Conservation (phyloP, 768 basidiomycete genomes). For the Polyporus arcularius region DNA sequence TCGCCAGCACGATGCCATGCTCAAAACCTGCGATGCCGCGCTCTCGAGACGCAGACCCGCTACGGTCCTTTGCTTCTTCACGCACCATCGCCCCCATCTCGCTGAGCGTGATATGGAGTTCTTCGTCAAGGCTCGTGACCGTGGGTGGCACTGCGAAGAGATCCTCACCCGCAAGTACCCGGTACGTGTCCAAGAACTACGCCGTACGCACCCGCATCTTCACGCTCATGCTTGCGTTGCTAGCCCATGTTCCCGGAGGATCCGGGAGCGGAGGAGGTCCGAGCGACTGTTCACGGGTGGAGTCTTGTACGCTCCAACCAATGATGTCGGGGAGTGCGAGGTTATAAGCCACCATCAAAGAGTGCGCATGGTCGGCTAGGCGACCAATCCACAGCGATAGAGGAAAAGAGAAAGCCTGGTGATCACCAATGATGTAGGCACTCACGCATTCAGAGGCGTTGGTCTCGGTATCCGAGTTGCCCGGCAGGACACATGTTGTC, state of each 20-base stretch:
- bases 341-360: too few relatives aligned
- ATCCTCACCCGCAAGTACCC: slow-evolving; percentile 65
- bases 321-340: too few relatives aligned
- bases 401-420: too few relatives aligned
- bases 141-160: slow-evolving; percentile 75
- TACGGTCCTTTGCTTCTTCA: slow-evolving; percentile 81
- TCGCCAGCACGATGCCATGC: slow-evolving; percentile 74
- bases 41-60: slow-evolving; percentile 19
- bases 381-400: too few relatives aligned
- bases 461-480: too few relatives aligned
- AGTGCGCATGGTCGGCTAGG: too few relatives aligned
- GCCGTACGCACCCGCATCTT: background rate
- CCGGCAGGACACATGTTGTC: too few relatives aligned
- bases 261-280: slow-evolving; percentile 71
- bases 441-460: too few relatives aligned
- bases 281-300: slow-evolving; percentile 89
- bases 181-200: slow-evolving; percentile 40
- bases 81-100: slow-evolving; percentile 84
- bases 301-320: slow-evolving; percentile 33
- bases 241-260: slow-evolving; percentile 93
- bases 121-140: slow-evolving; percentile 60
- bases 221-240: too few relatives aligned
- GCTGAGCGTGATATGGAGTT: slow-evolving; percentile 84
- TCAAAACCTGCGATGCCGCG: slow-evolving; percentile 65
- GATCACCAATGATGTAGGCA: too few relatives aligned